Evolutionary conservation across 2,329 filamentous ascomycete genomes (phyloP), one percentile per base, ranked within the genome.

Genomic region (Ophiosphaerella korrae): DNA sequence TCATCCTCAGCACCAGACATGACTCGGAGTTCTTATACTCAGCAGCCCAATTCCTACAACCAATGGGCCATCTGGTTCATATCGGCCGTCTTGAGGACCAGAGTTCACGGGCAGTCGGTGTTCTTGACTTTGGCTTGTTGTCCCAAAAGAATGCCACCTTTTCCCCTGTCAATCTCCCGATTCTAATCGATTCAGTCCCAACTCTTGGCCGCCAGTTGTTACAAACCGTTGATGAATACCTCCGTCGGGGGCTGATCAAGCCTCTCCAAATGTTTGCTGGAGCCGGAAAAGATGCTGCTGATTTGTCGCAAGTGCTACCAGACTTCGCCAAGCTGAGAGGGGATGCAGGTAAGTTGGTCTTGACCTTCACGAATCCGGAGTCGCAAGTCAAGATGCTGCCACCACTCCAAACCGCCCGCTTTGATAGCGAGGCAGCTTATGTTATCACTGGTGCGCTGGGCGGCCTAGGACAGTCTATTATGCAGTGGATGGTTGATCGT

Each of bases 61-160:
- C 48, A 11, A 62, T 63, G 35, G 70, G 70, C 2, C 56, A 62
- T 12, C 68, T 72, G 53, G 24, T 62, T 29, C 52, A 62, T 18
- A 41, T 63, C 9, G 57, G 59, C 3, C 43, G 39, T 16, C 5
- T 16, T 1, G 57, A 60, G 11, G 18, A 47, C 9, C 16, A 33
- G n/a, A 21, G 12, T 8, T 7, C 16, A 11, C 37, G 18, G 5
- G 41, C 7, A 14, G 24, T 50, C 13, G 26, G 29, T 11, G 21
- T 56, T 18, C 7, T 29, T 29, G 26, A 29, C 26, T 29, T 29
- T 11, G 26, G 26, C 26, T 38, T 43, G 23, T 14, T 38, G 11
- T 53, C 50, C 40, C 16, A 34, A 21, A 36, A 41, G 18, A 53
- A 42, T 29, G 35, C 35, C 5, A 48, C 42, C 16, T 57, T 53